These are phyloP conservation scores for Fusarium globosum DNA, from an alignment of 2,329 filamentous ascomycete species.

Conservation along the genomic window DNA sequence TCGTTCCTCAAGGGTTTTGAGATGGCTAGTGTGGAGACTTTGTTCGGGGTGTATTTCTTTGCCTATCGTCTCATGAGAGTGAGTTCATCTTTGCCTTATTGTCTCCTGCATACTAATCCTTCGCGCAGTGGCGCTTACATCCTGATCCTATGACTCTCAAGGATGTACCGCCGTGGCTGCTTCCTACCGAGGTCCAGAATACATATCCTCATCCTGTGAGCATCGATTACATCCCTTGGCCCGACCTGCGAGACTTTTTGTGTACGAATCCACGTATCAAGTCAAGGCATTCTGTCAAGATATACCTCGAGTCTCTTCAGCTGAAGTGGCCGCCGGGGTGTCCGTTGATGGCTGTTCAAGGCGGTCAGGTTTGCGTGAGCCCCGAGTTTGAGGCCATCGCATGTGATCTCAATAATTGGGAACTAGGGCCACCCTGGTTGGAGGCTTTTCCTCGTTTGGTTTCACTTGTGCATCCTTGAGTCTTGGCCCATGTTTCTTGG, in stretches of 20 bases:
- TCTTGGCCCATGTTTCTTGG: neutral
- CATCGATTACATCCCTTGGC: constrained; percentile 44
- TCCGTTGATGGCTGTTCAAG: constrained; percentile 24
- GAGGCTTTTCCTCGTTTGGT: constrained; percentile 40
- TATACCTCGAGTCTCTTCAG: constrained; percentile 38
- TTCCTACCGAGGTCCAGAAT: constrained; percentile 39
- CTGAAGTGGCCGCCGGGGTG: constrained; percentile 37
- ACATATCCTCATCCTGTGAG: constrained; percentile 39
- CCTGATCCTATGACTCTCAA: constrained; percentile 37
- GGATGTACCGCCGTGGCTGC: constrained; percentile 37
- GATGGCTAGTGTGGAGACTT: constrained; percentile 38
- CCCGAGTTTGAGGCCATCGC: constrained; percentile 39
- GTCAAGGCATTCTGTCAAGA: constrained; percentile 37
- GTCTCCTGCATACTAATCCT: neutral
- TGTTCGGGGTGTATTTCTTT: constrained; percentile 42
- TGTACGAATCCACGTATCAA: constrained; percentile 35
- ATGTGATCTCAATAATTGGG: constrained; percentile 41
- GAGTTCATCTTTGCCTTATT: neutral
- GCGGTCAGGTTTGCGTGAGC: constrained; percentile 29
- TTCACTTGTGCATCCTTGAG: constrained; percentile 26
- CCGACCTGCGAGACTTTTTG: constrained; percentile 39
- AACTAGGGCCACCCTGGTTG: constrained; percentile 35
- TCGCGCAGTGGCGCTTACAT: constrained; percentile 39
- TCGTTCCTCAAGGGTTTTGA: constrained; percentile 41
- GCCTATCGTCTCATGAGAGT: constrained; percentile 42